phyloP scores from a whole-genome alignment of 768 basidiomycete species.

The Lactarius hengduanensis region DNA sequence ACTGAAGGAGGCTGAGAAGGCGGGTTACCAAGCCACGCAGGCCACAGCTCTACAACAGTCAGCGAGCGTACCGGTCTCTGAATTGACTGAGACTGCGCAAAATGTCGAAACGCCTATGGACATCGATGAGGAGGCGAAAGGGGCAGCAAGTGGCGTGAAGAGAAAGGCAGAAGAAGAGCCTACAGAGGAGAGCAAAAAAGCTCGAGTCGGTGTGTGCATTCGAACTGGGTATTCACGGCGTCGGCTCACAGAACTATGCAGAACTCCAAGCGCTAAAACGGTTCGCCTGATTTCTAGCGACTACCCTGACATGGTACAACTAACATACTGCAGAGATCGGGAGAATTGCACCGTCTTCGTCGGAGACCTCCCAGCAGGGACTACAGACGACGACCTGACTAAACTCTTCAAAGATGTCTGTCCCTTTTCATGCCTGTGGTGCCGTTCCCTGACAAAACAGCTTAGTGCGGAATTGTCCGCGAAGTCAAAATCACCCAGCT shows the following conservation, averaged over 20 bases:
- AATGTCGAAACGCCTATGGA: slow-evolving; percentile 41
- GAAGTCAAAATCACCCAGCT: slow-evolving; percentile 78
- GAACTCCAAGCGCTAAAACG: slow-evolving; percentile 54
- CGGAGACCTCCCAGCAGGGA: slow-evolving; percentile 56
- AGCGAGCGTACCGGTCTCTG: slow-evolving; percentile 35
- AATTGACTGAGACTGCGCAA: slow-evolving; percentile 16
- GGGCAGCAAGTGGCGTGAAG: slow-evolving; percentile 51
- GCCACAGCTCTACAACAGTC: slow-evolving; percentile 44
- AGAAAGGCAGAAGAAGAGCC: slow-evolving; percentile 58
- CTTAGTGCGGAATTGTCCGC: slow-evolving; percentile 82
- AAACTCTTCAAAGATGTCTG: slow-evolving; percentile 84
- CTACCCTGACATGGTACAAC: slow-evolving; percentile 4
- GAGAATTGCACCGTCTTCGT: slow-evolving; percentile 94
- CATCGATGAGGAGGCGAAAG: slow-evolving; percentile 38
- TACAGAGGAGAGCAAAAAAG: slow-evolving; percentile 54
- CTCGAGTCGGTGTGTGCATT: slow-evolving; percentile 52
- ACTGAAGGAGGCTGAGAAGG: slow-evolving; percentile 62
- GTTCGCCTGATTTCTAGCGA: slow-evolving; percentile 38
- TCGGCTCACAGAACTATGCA: slow-evolving; percentile 34
- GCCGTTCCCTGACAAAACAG: slow-evolving; percentile 25
- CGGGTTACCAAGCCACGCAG: slow-evolving; percentile 51
- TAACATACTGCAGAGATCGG: slow-evolving; percentile 64
- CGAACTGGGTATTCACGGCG: neutral
- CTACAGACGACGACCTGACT: slow-evolving; percentile 64
- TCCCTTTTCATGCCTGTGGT: neutral